phyloP scores from a whole-genome alignment of 345 rosid genomes.

The Moricandia arvensis region DNA sequence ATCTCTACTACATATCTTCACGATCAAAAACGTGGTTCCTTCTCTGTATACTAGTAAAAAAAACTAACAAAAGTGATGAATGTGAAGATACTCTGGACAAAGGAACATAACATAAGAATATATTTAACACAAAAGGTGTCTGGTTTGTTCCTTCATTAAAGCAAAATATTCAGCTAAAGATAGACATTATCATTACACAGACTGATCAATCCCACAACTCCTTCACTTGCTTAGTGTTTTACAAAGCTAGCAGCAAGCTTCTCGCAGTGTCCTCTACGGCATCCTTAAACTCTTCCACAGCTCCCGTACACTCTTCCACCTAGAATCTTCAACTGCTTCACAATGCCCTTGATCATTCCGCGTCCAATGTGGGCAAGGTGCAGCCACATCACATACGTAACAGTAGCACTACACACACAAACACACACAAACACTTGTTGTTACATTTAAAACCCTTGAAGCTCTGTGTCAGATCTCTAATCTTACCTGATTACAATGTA shows the following conservation, averaged over 20 bases:
- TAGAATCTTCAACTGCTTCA: slow-evolving; percentile 38
- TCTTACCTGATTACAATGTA: slow-evolving; percentile 48
- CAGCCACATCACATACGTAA: slow-evolving; percentile 59
- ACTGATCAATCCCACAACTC: neutral
- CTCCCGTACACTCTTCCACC: neutral
- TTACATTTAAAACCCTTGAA: neutral
- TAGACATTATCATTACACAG: neutral
- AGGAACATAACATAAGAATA: neutral
- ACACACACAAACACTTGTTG: neutral
- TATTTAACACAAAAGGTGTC: no score
- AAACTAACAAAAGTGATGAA: neutral
- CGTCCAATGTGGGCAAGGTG: slow-evolving; percentile 61
- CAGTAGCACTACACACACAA: slow-evolving; percentile 60
- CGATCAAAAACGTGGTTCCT: neutral
- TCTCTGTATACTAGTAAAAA: neutral
- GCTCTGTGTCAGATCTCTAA: neutral
- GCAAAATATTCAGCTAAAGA: slow-evolving; percentile 15
- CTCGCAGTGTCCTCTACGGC: slow-evolving; percentile 29
- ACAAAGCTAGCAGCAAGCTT: neutral
- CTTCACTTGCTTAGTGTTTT: neutral
- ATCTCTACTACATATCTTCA: neutral
- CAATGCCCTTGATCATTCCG: slow-evolving; percentile 35
- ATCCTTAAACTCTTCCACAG: no score
- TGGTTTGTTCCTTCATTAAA: neutral
- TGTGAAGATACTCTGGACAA: neutral